phyloP scores from a whole-genome alignment of 2,329 filamentous ascomycete species.

The Aspergillus texensis region DNA sequence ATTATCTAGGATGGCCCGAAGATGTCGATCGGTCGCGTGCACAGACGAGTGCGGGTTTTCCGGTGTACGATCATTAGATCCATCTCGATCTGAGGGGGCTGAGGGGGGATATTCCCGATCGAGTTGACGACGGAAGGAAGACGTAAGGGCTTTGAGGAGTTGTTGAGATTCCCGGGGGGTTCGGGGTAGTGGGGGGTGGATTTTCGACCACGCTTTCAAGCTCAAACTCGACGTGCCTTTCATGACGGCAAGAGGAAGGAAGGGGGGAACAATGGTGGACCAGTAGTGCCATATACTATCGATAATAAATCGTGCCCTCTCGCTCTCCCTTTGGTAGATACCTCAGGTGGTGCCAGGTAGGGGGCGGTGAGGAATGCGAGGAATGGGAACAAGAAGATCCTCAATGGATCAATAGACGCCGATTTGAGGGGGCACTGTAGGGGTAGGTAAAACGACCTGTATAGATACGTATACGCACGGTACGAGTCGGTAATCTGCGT shows the following conservation, averaged over 20 bases:
- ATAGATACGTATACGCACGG: neutral
- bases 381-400: neutral
- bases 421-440: neutral
- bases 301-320: neutral
- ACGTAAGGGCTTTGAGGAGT: slow-evolving; percentile 62
- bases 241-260: slow-evolving; percentile 43
- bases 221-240: slow-evolving; percentile 52
- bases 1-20: slow-evolving; percentile 44
- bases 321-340: neutral
- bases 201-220: slow-evolving; percentile 56
- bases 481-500: neutral
- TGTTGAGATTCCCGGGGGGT: slow-evolving; percentile 61
- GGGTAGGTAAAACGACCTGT: neutral
- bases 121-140: slow-evolving; percentile 65
- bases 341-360: neutral
- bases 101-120: slow-evolving; percentile 58
- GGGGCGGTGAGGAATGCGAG: neutral
- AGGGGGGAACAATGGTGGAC: neutral
- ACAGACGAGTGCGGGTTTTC: slow-evolving; percentile 30
- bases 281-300: neutral
- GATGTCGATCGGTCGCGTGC: slow-evolving; percentile 41
- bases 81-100: slow-evolving; percentile 13
- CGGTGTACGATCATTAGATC: neutral
- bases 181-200: slow-evolving; percentile 56
- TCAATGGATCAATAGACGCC: neutral